Conservation (phyloP, 2,329 filamentous ascomycete species). For the Aureobasidium subglaciale region DNA sequence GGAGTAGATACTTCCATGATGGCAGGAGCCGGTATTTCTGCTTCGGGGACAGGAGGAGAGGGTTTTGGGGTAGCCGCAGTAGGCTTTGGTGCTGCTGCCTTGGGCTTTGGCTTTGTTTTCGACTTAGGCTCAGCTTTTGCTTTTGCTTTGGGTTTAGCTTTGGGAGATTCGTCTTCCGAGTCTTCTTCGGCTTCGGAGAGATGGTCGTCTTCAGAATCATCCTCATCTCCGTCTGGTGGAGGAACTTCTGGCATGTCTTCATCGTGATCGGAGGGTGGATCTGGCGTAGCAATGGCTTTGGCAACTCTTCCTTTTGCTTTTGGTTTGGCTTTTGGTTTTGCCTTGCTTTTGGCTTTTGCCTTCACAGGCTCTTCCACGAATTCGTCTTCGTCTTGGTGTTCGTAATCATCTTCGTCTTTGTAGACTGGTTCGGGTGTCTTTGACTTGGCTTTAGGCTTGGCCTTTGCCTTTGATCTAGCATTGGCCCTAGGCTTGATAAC, state of each 20-base stretch:
- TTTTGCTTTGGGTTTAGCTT: not conserved
- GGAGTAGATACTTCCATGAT: slow-evolving; percentile 10
- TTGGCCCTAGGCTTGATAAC: not conserved
- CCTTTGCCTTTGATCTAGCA: not conserved
- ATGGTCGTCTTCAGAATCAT: not conserved
- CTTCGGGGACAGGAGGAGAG: not conserved
- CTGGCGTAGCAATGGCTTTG: not conserved
- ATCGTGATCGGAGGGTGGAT: not conserved
- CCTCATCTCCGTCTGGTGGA: not conserved
- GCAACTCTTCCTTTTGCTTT: not conserved
- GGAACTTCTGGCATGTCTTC: not conserved
- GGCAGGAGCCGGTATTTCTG: slow-evolving; percentile 15
- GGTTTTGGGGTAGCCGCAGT: not conserved
- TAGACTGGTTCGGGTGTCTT: not conserved
- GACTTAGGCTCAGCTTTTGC: not conserved
- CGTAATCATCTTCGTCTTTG: not conserved
- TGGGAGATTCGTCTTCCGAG: not conserved
- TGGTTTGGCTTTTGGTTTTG: not conserved
- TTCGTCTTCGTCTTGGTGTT: not conserved
- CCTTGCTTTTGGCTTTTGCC: not conserved
- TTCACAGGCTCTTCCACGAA: not conserved
- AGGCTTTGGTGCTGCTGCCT: not conserved
- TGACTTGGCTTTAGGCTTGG: not conserved
- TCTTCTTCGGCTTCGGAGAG: slow-evolving; percentile 1
- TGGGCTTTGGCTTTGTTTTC: not conserved